Base-by-base conservation (phyloP, 345 rosid species). In the Kernera saxatilis region DNA sequence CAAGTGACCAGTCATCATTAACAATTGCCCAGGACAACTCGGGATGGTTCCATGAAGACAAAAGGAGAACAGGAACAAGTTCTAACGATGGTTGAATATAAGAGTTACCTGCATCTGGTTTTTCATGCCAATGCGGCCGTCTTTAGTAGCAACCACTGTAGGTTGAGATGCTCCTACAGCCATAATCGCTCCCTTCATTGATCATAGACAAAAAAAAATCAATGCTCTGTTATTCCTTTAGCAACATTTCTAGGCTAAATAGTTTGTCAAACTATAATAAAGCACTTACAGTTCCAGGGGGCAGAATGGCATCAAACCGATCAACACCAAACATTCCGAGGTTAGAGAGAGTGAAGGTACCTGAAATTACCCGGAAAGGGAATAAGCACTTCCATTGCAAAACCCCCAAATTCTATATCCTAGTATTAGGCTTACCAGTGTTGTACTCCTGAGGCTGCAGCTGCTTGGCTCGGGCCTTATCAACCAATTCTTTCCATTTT, bases 281-380 rank as follows among this genome's bases (percentile, higher is more conserved):
- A 33, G 48, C 15, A 82, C 93, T 79, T 70, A 91, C 98, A 58
- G 96, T 94, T 88, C 99, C 99, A 15, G 92, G 97, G 25, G 96
- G 98, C 9, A 94, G 79, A 77, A 91, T 89, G 75, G 98, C 99
- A 84, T 89, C 99, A 72, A 94, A 94, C 27, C 98, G 93, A 65
- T 91, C 96, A 14, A 91, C 99, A 0, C 98, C 99, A 76, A 86
- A 89, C 98, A 94, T 94, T 75, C 98, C 98, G 36, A 94, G 96
- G 87, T 93, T 93, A 48, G 98, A 93, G 44, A 93, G 86, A 55
- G 98, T 91, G 67, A 94, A 94, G 15, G 98, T 94, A 44, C 98
- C 99, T 94, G 81, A 44, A 63, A 44, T 69, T 45, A 43, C 10
- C 46, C 25, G 0, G n/a, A 52, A 22, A 7, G 32, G 36, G n/a